Base-by-base conservation (phyloP, 495 filamentous ascomycete species). In the Coniosporium apollinis region DNA sequence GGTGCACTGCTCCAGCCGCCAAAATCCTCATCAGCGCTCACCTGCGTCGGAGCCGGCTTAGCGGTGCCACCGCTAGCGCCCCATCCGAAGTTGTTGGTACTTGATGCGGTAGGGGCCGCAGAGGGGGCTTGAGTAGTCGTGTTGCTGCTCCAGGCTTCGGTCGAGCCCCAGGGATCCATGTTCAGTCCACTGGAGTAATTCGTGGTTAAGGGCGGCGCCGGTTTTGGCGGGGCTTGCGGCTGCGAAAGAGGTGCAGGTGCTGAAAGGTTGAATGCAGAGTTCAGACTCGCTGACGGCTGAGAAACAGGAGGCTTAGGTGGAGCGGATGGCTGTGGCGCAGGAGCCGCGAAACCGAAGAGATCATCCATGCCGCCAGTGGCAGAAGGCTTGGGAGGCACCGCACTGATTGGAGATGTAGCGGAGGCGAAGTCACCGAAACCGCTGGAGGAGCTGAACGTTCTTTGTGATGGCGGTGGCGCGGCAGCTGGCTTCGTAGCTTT, bases 1-100 rank as follows among this genome's bases (percentile, higher is more conserved):
- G 66, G 64, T 30, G 76, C 73, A 57, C 79, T 84, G 29, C 76
- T 78, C 85, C 85, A 94, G 16, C 84, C 84, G 11, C 85, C 85
- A 59, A 92, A 94, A 46, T 94, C 85, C 56, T 94, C 85, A 51
- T 94, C 85, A 0, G 71, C 72, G 19, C 71, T 67, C 2, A 89
- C 76, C 18, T 41, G 30, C 24, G 50, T 34, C 11, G 37, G 22
- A 26, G 38, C 39, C 19, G 44, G 25, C 6, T 39, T 34, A 7
- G 42, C 22, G 15, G 5, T 11, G 8, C 24, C 21, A 19, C 22
- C 38, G 22, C 28, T 22, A 28, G 41, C 42, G 25, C 34, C 24
- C 34, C 15, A 39, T 15, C 34, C 36, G 24, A 8, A 8, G 3
- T n/a, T n/a, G 15, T 32, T 16, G 15, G 8, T 17, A 9, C 10